Evolutionary conservation across 2,329 filamentous ascomycete genomes (phyloP).

Genomic region (Trichoderma sp.): DNA sequence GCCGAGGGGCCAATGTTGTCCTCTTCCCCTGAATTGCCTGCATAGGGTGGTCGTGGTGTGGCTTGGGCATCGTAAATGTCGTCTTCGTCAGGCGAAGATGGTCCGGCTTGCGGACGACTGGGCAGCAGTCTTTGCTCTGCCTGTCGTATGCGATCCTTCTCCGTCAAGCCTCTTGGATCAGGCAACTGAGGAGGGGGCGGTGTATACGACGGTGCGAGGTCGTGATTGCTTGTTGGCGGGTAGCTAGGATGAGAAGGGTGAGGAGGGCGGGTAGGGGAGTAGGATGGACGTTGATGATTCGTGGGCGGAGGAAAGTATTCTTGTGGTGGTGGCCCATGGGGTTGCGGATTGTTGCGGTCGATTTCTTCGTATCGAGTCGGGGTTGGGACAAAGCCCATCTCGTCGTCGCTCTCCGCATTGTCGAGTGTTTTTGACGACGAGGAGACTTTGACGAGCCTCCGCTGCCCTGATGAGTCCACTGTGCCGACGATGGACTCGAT

Average conservation of each 20-base stretch:
- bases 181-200: slow-evolving; percentile 56
- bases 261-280: slow-evolving; percentile 9
- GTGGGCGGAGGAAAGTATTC: slow-evolving; percentile 29
- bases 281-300: slow-evolving; percentile 35
- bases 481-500: slow-evolving; percentile 90
- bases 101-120: slow-evolving; percentile 57
- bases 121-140: slow-evolving; percentile 79
- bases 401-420: slow-evolving; percentile 34
- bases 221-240: slow-evolving; percentile 13
- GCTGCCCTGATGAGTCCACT: slow-evolving; percentile 60
- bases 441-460: slow-evolving; percentile 27
- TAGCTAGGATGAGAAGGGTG: slow-evolving; percentile 20
- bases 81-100: slow-evolving; percentile 44
- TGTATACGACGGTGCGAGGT: slow-evolving; percentile 47
- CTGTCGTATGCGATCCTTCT: slow-evolving; percentile 76
- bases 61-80: slow-evolving; percentile 50
- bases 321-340: slow-evolving; percentile 13
- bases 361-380: slow-evolving; percentile 18
- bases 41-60: slow-evolving; percentile 29
- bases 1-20: slow-evolving; percentile 38
- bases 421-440: slow-evolving; percentile 29
- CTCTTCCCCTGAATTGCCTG: slow-evolving; percentile 20
- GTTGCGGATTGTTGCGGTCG: not conserved
- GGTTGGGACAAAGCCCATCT: slow-evolving; percentile 27
- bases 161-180: slow-evolving; percentile 63